Base-by-base conservation (phyloP, 495 filamentous ascomycete genomes). In the Endocarpon pusillum region DNA sequence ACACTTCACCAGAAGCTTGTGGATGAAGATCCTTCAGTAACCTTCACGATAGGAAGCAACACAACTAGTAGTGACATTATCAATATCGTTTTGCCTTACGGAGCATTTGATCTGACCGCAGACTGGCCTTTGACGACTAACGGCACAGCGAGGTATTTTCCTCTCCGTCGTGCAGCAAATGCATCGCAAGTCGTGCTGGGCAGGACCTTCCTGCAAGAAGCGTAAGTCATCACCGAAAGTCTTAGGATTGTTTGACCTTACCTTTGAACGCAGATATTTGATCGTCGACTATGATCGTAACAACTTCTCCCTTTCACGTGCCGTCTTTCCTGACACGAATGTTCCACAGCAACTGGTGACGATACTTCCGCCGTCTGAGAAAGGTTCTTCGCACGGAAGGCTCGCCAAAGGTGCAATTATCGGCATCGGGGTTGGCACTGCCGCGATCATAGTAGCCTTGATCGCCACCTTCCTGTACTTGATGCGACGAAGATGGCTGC, bases 141-240 rank as follows among this genome's bases (percentile, higher is more conserved):
- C 24, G 39, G 40, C 2, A 54, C 48, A 4, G 26, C 35, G 21
- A 41, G 47, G 14, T 74, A 72, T 37, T 74, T 73, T 41, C 69
- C 69, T 0, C 48, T 74, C 18, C 56, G 58, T 21, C 51, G 59
- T 11, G 66, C 61, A 15, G 46, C 44, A 20, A 62, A 71, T 42
- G 46, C 55, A 12, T 53, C 50, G 0, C 68, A 72, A 38, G 71
- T 64, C 43, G 66, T 62, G 0, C 52, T 74, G 3, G 69, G 69
- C 3, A 52, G 69, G 17, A 56, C 58, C 7, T 74, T 74, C 28
- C 43, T 74, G 16, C 69, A 74, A 46, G 69, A 73, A 57, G 59
- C 68, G 38, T 49, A 17, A 33, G 38, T 35, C 27, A 6, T n/a
- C 7, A 14, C 0, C 31, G 7, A 7, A 8, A 15, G 10, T 6